Conservation (phyloP, 306 rosid genomes). For the Lablab purpureus region DNA sequence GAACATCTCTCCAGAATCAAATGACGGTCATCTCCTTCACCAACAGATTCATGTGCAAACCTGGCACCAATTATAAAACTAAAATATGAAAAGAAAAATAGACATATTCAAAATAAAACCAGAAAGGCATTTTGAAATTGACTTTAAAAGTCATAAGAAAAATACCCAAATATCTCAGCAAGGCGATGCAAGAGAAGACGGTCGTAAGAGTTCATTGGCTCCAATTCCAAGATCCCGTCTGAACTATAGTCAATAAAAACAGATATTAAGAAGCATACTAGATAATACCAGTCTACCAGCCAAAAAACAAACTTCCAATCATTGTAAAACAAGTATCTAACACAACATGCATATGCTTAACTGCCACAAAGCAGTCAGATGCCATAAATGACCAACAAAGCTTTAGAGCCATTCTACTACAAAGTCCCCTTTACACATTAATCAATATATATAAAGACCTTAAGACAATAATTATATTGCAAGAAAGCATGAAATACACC, state of each 20-base stretch:
- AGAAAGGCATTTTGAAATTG: slow-evolving; percentile 21
- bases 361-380: slow-evolving; percentile 37
- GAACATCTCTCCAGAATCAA: slow-evolving; percentile 86
- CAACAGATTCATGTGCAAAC: slow-evolving; percentile 90
- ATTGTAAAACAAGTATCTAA: slow-evolving; percentile 18
- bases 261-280: slow-evolving; percentile 33
- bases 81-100: slow-evolving; percentile 22
- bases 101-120: slow-evolving; percentile 25
- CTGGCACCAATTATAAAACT: slow-evolving; percentile 54
- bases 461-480: slow-evolving; percentile 4
- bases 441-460: slow-evolving; percentile 19
- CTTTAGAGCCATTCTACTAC: slow-evolving; percentile 6
- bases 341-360: slow-evolving; percentile 18
- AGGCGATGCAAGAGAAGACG: slow-evolving; percentile 99
- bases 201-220: slow-evolving; percentile 92
- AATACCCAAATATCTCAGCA: slow-evolving; percentile 98
- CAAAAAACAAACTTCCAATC: neutral
- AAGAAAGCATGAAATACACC: neutral
- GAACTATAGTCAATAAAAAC: slow-evolving; percentile 67
- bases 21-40: slow-evolving; percentile 97
- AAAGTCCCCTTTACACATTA: slow-evolving; percentile 20
- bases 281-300: neutral
- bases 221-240: slow-evolving; percentile 81
- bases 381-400: slow-evolving; percentile 43
- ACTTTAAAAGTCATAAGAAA: slow-evolving; percentile 33